Evolutionary conservation across 164 flowering plant genomes (phyloP).

Genomic region (Tetrastigma voinierianum): DNA sequence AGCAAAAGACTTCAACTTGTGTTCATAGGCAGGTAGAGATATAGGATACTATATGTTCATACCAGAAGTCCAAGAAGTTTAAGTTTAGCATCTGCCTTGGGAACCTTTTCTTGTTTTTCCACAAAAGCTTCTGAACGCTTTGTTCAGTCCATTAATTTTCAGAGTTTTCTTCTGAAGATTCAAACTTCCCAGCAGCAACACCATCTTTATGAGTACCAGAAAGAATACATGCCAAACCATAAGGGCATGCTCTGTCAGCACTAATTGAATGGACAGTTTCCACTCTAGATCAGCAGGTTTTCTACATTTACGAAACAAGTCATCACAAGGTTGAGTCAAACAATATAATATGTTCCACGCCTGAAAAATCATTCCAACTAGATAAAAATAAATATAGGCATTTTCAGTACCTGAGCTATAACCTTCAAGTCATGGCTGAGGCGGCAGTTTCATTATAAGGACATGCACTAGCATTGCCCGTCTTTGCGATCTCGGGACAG

Average conservation of each 20-base stretch:
- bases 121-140: slow-evolving; percentile 87
- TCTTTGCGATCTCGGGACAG: slow-evolving; percentile 78
- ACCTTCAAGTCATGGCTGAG: slow-evolving; percentile 85
- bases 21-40: too few species aligned
- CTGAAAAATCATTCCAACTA: background rate
- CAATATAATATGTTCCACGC: too few species aligned
- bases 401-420: slow-evolving; percentile 59
- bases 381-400: background rate
- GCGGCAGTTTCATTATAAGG: slow-evolving; percentile 61
- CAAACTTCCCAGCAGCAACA: slow-evolving; percentile 15
- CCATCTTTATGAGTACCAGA: slow-evolving; percentile 59
- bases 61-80: slow-evolving; percentile 76
- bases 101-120: slow-evolving; percentile 81
- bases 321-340: too few species aligned
- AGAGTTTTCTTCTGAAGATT: slow-evolving; percentile 27
- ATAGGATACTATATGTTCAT: slow-evolving; percentile 6
- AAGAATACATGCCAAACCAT: slow-evolving; percentile 85
- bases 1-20: too few species aligned
- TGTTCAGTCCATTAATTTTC: slow-evolving; percentile 77
- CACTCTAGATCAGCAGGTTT: slow-evolving; percentile 83
- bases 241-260: slow-evolving; percentile 63
- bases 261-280: slow-evolving; percentile 72
- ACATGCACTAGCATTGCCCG: slow-evolving; percentile 63
- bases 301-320: slow-evolving; percentile 40
- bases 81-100: slow-evolving; percentile 73